phyloP scores from a whole-genome alignment of 192 early-diverging fungal species.

The Chytriomyces hyalinus region DNA sequence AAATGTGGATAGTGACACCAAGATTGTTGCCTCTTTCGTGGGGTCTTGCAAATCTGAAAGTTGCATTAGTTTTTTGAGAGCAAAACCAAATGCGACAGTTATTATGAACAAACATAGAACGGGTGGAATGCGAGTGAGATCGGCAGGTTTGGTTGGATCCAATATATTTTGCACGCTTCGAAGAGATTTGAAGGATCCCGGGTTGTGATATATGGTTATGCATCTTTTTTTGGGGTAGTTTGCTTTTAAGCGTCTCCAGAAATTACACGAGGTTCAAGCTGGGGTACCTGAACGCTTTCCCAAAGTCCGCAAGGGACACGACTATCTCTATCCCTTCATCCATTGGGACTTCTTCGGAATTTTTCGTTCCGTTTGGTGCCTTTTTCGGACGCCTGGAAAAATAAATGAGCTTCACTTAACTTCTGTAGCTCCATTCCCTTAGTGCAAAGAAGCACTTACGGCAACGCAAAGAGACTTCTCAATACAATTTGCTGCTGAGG shows the following conservation, averaged over 20 bases:
- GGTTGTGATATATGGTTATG: conserved; percentile 54
- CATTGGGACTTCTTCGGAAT: conserved; percentile 29
- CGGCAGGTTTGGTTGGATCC: conserved; percentile 53
- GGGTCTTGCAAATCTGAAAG: conserved; percentile 51
- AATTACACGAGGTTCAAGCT: conserved; percentile 40
- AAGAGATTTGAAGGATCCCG: conserved; percentile 51
- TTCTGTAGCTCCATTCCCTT: not conserved
- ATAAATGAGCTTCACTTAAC: not conserved
- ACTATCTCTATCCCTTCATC: too few species aligned
- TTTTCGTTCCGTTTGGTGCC: conserved; percentile 31
- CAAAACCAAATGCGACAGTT: not conserved
- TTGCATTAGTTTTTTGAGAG: not conserved
- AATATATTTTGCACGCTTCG: conserved; percentile 47
- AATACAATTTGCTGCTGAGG: not conserved
- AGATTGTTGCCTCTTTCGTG: conserved; percentile 33
- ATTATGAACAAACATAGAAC: conserved; percentile 46
- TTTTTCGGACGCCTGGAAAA: conserved; percentile 34
- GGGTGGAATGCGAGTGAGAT: conserved; percentile 49
- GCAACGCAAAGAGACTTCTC: conserved; percentile 48
- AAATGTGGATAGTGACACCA: conserved; percentile 51
- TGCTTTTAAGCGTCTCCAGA: not conserved
- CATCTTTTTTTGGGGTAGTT: conserved; percentile 4
- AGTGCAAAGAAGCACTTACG: conserved; percentile 29
- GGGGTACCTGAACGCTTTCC: conserved; percentile 42
- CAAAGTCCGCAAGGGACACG: conserved; percentile 21